A percentile compares a stretch with the other conserved stretches of the same genome.
These are phyloP conservation scores for Cicer judaicum DNA, from an alignment of 306 rosid species.

Conservation along the genomic window DNA sequence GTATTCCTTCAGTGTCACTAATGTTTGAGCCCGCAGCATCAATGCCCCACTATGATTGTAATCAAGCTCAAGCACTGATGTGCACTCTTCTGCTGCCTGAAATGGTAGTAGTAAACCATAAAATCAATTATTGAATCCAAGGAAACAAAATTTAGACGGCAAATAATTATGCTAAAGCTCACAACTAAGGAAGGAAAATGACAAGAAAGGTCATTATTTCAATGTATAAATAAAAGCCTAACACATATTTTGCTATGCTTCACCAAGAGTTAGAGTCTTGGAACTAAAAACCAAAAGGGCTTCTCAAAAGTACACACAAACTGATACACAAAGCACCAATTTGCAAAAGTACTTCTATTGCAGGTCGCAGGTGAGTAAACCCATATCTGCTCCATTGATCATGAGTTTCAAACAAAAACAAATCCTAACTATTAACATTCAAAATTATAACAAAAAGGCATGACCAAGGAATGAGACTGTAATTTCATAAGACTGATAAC, in stretches of 20 bases:
- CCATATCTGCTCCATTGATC: too few relatives aligned
- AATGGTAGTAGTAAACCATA: constrained; percentile 26
- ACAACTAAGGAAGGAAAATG: background rate
- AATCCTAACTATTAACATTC: constrained; percentile 2
- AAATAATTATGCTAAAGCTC: constrained; percentile 7
- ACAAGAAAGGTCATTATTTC: constrained; percentile 4
- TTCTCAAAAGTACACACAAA: background rate
- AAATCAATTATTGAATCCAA: constrained; percentile 19
- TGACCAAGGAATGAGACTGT: background rate
- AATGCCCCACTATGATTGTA: constrained; percentile 79
- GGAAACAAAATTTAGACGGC: background rate
- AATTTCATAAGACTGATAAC: background rate
- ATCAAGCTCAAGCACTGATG: constrained; percentile 90
- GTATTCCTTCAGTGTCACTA: constrained; percentile 84
- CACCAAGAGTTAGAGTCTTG: background rate
- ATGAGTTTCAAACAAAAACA: too few relatives aligned
- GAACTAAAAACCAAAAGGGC: background rate
- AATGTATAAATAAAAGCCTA: constrained; percentile 6
- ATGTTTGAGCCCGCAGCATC: constrained; percentile 87
- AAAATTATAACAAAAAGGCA: background rate
- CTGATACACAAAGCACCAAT: background rate
- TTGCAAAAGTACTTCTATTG: too few relatives aligned
- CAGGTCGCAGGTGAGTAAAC: background rate
- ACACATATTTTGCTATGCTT: background rate
- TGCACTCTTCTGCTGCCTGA: constrained; percentile 94